Evolutionary conservation across 768 basidiomycete species (phyloP), one percentile per base, ranked within the genome.

Genomic region (Xerocomellus chrysenteron): DNA sequence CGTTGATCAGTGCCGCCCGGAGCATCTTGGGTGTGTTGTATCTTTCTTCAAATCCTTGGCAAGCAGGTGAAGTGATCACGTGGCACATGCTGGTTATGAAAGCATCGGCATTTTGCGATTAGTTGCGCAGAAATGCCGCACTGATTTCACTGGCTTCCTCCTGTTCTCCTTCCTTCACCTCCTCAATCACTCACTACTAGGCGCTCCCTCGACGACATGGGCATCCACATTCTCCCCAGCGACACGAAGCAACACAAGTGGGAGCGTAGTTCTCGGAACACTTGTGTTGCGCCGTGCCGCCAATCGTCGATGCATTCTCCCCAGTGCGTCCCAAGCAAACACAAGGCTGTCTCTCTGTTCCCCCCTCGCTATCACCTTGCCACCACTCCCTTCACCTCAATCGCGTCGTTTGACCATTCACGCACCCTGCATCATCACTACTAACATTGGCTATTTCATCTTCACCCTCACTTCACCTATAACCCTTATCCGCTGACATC

Each of bases 221-320:
- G 12, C 11, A 35, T 46, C 14, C 30, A 17, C 12, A 33, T 16
- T 4, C 1, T 40, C 10, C n/a, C 19, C 4, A 5, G 52, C 47
- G 61, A 54, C 62, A 64, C 66, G 42, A 54, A 14, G 56, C 56
- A 58, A 50, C 60, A 70, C 70, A 66, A 69, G 72, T 68, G 76
- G 73, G 77, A 79, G 79, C 77, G 79, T 64, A 69, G 77, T 78
- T 57, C 79, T 80, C 75, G 67, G 55, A 72, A 77, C 74, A 68
- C 74, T 71, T 71, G 74, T 70, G 37, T 50, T 62, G 54, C 47
- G 19, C 49, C 56, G 63, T 69, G 62, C 51, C 59, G n/a, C 46
- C 26, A 21, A 24, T 39, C 37, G 5, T 26, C 26, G 26, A 26
- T 26, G 26, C 26, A 37, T 42, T 28, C 12, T 44, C 21, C 8